Base-by-base conservation (phyloP, 2,329 filamentous ascomycete genomes). In the Paramyrothecium sp. region DNA sequence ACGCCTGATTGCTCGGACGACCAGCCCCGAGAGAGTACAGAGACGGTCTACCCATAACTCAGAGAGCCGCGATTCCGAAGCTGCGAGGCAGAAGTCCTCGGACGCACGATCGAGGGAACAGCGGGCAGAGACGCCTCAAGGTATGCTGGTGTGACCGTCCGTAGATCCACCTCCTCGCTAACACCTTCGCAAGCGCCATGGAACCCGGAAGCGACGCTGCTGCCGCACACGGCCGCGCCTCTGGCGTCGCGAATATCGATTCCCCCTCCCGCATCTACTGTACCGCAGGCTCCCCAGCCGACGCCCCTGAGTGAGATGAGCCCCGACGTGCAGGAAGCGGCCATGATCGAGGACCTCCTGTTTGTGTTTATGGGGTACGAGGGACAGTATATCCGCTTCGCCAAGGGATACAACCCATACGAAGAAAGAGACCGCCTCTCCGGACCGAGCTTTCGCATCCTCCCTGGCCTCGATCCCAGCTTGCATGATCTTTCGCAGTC, bases 301-400 rank as follows among this genome's bases (percentile, higher is more conserved):
- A 79, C 92, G 52, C 87, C 91, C 48, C 79, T 98, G 17, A 79
- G 82, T 56, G 86, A 90, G 57, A 76, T 98, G 58, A 87, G 87
- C 1, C 77, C 96, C 26, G 89, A 96, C 62, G 84, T 85, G 2
- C 95, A 99, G 72, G 95, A 99, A 75, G 85, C 87, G 22, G 90
- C 87, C 10, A 89, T 99, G 51, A 80, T 98, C 48, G 93, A 97
- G 65, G 95, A 99, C 66, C 76, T 99, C 17, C 75, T 98, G 38
- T 97, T 94, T 69, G 92, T 96, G 5, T 96, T 98, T 66, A 97
- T 99, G 93, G 95, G 95, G 22, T 97, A 92, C 62, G 95, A 99
- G 74, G 95, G 95, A n/a, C 92, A 97, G 72, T 98, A 98, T 70
- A 90, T 99, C 60, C 90, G 91, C 56, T 98, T 92, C 70, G 84